Base-by-base conservation (phyloP, 495 filamentous ascomycete species). In the Tuber brumale region DNA sequence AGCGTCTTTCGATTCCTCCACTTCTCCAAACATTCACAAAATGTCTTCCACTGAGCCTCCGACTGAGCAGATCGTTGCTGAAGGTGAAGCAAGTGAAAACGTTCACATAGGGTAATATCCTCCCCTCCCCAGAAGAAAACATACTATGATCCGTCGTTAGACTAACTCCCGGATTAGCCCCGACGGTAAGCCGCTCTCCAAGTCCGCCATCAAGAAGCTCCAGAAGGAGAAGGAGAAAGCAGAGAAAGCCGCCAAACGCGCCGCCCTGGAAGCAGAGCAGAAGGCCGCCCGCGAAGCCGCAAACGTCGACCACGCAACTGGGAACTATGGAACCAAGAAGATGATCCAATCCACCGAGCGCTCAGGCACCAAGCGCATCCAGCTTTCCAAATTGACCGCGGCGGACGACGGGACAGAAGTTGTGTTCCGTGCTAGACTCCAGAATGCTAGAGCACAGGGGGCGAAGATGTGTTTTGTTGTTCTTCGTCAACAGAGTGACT, bases 391-490 rank as follows among this genome's bases (percentile, higher is more conserved):
- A 9, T 75, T 83, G 37, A 74, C 69, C 31, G 73, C 73, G 6
- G 61, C 23, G 19, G 76, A 83, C 71, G 77, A 81, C 45, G 92
- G 92, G 77, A 90, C 94, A 86, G 90, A 90, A 76, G 87, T 97
- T 66, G 88, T 89, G 37, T 89, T 98, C 76, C 89, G 94, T 31
- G 95, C 92, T 9, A 92, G 93, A 85, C 86, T 97, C 41, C 93
- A 97, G 84, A 97, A 95, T 85, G 86, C 92, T 35, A 88, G 95
- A 78, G 91, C 92, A 76, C 93, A 97, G 86, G 92, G 93, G 79
- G 92, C 93, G 76, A 96, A 97, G 85, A 90, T 97, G 87, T 92
- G 90, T 74, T 97, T 98, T 86, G 88, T 97, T 82, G 93, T 95
- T 84, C 88, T 98, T 74, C 88, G 94, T 74, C 91, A 97, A 86